These are phyloP conservation scores for Limnomonas spitsbergensis DNA, from an alignment of 139 green algal species.

Conservation along the genomic window DNA sequence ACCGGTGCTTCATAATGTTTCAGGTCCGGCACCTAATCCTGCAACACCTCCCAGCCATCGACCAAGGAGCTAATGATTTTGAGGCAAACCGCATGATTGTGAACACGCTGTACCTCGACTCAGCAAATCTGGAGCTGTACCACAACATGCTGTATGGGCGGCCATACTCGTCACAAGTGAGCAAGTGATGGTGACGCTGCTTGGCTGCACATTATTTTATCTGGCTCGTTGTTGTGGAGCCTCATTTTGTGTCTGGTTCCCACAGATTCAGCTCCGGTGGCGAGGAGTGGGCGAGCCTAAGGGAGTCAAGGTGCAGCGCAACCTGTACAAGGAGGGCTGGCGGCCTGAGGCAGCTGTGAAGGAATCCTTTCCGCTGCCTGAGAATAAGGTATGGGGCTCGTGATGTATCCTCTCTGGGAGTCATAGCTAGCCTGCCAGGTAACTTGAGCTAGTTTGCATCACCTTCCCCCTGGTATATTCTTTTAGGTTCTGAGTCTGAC, in stretches of 20 bases:
- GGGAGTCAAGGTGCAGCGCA: conserved; percentile 21
- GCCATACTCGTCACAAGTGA: conserved; percentile 54
- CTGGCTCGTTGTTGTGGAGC: too few species aligned
- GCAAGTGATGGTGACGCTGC: too few species aligned
- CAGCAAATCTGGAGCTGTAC: conserved; percentile 83
- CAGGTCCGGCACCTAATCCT: conserved; percentile 38
- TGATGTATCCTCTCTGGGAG: background rate
- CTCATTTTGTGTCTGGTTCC: background rate
- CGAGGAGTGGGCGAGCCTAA: conserved; percentile 19
- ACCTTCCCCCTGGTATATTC: too few species aligned
- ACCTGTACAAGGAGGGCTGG: conserved; percentile 40
- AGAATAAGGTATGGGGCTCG: conserved; percentile 33
- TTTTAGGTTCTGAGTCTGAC: too few species aligned
- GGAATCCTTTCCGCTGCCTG: conserved; percentile 38
- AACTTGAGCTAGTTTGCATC: too few species aligned
- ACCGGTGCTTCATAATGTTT: too few species aligned
- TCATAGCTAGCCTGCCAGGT: background rate
- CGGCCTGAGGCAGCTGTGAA: conserved; percentile 27
- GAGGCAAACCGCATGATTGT: conserved; percentile 44
- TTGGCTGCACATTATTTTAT: too few species aligned
- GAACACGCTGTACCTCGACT: conserved; percentile 84
- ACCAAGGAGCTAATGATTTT: conserved; percentile 18
- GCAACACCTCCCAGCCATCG: conserved; percentile 69
- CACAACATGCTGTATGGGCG: conserved; percentile 82
- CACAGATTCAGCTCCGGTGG: conserved; percentile 16